Evolutionary conservation across 2,329 filamentous ascomycete species (phyloP).

Genomic region (Colletotrichum abscissum): DNA sequence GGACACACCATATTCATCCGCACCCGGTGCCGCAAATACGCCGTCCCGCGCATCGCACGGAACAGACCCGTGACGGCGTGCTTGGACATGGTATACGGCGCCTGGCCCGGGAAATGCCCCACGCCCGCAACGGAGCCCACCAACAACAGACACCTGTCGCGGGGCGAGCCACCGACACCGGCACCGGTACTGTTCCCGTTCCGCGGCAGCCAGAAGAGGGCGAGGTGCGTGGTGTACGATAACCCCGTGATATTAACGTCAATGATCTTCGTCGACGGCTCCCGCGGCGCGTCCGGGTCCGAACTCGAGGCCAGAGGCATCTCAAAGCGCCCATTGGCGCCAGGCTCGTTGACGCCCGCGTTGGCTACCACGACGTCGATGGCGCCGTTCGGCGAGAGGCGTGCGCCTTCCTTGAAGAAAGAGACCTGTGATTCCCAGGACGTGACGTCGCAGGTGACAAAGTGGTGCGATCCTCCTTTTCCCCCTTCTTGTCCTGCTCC

Average conservation of each 20-base stretch:
- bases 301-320: constrained; percentile 54
- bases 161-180: neutral
- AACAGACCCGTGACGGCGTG: constrained; percentile 75
- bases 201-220: constrained; percentile 66
- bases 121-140: constrained; percentile 72
- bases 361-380: constrained; percentile 75
- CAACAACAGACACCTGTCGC: constrained; percentile 71
- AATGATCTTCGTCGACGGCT: constrained; percentile 63
- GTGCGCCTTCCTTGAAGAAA: constrained; percentile 69
- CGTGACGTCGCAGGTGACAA: constrained; percentile 72
- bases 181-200: constrained; percentile 44
- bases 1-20: constrained; percentile 75
- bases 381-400: constrained; percentile 63
- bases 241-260: constrained; percentile 74
- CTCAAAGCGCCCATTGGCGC: constrained; percentile 55
- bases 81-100: constrained; percentile 71
- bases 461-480: constrained; percentile 48
- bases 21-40: constrained; percentile 58
- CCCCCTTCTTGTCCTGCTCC: no score
- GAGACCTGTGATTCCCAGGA: constrained; percentile 72
- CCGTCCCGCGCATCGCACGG: constrained; percentile 64
- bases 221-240: constrained; percentile 73
- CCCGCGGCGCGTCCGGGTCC: constrained; percentile 51
- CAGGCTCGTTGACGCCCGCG: constrained; percentile 66
- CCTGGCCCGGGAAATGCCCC: constrained; percentile 53